Conservation (phyloP, 148 eudicot species). For the Chenopodium quinoa region DNA sequence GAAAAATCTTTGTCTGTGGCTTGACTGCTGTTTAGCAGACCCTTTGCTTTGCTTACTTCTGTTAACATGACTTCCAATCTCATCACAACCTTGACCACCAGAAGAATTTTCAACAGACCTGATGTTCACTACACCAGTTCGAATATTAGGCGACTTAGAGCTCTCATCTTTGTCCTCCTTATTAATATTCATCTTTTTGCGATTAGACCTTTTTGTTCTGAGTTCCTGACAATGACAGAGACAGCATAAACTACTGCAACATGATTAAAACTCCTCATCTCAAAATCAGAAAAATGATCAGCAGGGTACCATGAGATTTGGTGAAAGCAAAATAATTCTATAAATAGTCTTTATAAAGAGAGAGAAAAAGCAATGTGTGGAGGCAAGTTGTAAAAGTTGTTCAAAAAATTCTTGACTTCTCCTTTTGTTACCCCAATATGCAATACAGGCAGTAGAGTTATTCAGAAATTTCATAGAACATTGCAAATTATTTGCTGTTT, state of each 20-base stretch:
- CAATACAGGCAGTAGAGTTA: too few relatives aligned
- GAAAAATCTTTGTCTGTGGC: constrained; percentile 66
- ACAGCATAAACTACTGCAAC: background rate
- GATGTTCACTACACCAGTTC: constrained; percentile 26
- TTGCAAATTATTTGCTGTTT: too few relatives aligned
- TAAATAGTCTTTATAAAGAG: too few relatives aligned
- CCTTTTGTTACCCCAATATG: too few relatives aligned
- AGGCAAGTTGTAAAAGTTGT: too few relatives aligned
- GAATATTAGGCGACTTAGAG: constrained; percentile 35
- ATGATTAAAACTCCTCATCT: background rate
- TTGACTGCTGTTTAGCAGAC: constrained; percentile 51
- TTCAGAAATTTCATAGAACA: too few relatives aligned
- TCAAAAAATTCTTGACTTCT: too few relatives aligned
- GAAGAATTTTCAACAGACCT: constrained; percentile 38
- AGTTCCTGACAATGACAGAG: constrained; percentile 54
- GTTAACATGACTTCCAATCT: constrained; percentile 40
- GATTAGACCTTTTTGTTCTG: constrained; percentile 54
- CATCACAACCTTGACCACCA: constrained; percentile 45
- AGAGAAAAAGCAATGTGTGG: too few relatives aligned
- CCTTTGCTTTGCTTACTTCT: constrained; percentile 68
- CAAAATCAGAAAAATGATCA: background rate
- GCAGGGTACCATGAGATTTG: background rate
- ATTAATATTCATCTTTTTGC: constrained; percentile 41
- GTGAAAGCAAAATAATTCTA: background rate
- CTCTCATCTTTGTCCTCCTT: constrained; percentile 50